Percentiles rank a stretch among this genome's conserved stretches.
phyloP scores from a whole-genome alignment of 345 rosid species.

The Kandelia obovata region DNA sequence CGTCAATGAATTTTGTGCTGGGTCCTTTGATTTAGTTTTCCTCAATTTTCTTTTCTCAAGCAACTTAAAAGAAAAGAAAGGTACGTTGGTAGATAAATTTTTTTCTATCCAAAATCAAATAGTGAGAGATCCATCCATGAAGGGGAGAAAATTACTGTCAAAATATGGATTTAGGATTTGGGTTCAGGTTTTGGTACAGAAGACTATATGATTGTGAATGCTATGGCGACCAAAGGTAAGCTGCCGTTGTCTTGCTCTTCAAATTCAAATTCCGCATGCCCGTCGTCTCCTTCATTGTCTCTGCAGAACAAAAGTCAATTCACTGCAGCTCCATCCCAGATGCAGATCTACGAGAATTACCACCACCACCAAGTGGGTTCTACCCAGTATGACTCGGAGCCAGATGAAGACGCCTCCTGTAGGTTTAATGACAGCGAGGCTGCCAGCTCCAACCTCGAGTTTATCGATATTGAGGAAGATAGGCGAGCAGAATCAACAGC shows the following conservation, averaged over 20 bases:
- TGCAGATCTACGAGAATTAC: conserved; percentile 10
- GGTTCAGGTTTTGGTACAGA: conserved; percentile 27
- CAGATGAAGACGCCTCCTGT: conserved; percentile 19
- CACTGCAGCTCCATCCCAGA: background rate
- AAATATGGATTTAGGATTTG: conserved; percentile 28
- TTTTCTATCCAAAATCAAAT: too few relatives aligned
- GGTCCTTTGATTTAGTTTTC: too few relatives aligned
- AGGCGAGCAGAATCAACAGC: conserved; percentile 13
- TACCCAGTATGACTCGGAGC: conserved; percentile 11
- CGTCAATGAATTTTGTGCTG: too few relatives aligned
- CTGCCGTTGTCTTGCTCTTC: conserved; percentile 27
- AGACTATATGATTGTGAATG: conserved; percentile 12
- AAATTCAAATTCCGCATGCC: conserved; percentile 24
- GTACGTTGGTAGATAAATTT: too few relatives aligned
- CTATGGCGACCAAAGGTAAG: conserved; percentile 18
- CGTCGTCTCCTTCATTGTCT: conserved; percentile 14
- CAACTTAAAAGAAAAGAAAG: too few relatives aligned
- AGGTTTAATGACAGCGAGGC: background rate
- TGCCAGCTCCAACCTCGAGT: conserved; percentile 6
- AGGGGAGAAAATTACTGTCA: too few relatives aligned
- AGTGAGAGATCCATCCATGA: too few relatives aligned
- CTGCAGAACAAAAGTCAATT: background rate
- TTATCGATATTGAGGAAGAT: conserved; percentile 21
- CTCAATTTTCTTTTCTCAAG: too few relatives aligned
- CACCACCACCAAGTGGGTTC: conserved; percentile 24